Evolutionary conservation across 768 basidiomycete genomes (phyloP).

Genomic region (Kwoniella bestiolae): DNA sequence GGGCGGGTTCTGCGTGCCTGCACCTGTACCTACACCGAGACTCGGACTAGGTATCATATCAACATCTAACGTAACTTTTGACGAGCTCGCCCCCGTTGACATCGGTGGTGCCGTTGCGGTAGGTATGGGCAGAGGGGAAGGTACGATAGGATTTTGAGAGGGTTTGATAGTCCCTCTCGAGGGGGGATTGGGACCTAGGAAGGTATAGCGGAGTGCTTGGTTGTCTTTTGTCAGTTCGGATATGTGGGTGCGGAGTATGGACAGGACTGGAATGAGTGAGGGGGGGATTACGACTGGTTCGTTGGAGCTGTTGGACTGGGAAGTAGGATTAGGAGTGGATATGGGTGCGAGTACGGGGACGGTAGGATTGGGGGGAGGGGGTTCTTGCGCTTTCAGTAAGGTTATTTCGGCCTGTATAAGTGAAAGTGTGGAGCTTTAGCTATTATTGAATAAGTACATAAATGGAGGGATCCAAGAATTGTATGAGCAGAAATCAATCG

Average conservation of each 20-base stretch:
- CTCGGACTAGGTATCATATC: conserved; percentile 9
- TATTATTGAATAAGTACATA: neutral
- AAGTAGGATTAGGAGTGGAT: neutral
- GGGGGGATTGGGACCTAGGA: conserved; percentile 27
- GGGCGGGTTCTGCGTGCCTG: neutral
- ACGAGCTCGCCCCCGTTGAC: neutral
- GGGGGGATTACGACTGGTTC: conserved; percentile 33
- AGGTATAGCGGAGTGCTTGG: conserved; percentile 45
- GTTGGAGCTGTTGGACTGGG: neutral
- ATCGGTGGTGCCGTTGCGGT: neutral
- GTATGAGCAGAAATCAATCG: too few species aligned
- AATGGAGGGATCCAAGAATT: too few species aligned
- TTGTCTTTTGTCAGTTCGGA: conserved; percentile 43
- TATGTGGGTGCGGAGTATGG: conserved; percentile 39
- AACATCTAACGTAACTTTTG: conserved; percentile 19
- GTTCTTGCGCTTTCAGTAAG: conserved; percentile 6
- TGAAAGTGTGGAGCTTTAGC: too few species aligned
- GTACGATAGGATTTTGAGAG: conserved; percentile 8
- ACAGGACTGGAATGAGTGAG: conserved; percentile 34
- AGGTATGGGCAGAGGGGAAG: conserved; percentile 15
- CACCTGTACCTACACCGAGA: too few species aligned
- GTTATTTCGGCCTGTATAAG: conserved; percentile 25
- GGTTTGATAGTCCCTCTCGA: conserved; percentile 12
- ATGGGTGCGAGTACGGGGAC: conserved; percentile 8
- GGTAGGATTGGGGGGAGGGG: conserved; percentile 14